Evolutionary conservation across 192 early-diverging fungal species (phyloP), one percentile per base, ranked within the genome.

Genomic region (Coemansia sp.): DNA sequence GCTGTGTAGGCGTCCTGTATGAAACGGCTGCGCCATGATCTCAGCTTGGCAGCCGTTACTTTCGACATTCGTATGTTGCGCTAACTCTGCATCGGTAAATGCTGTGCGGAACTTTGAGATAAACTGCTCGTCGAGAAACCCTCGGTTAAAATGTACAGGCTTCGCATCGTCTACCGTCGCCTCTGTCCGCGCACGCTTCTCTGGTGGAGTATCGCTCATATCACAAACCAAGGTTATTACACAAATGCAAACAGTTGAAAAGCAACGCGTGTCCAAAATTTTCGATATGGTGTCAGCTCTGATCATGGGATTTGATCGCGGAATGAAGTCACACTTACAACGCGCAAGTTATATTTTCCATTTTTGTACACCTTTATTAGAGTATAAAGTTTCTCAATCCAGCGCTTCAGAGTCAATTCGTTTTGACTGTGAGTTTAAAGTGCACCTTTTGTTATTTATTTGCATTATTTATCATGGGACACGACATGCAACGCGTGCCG

Each of bases 401-500:
- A n/a, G 43, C 43, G 43, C 14, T 47, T 13, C n/a, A 13, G n/a
- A 47, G 13, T 18, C n/a, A 47, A 18, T 2, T 8, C 13, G 14
- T n/a, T 45, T 13, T 47, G 13, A n/a, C 43, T 13, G 43, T 18
- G n/a, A 18, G n/a, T 47, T 47, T n/a, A 2, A 35, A 35, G 32
- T 7, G 43, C 43, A 2, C 16, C 43, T 18, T 18, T 13, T 47
- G n/a, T 47, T 47, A 47, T 47, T 47, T 18, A 47, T 47, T 35
- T 35, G 32, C 32, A 35, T 35, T 35, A 10, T 49, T 50, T 11
- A 20, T 4, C 37, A 57, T 57, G 56, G 38, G 56, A 20, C 56
- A 18, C 48, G 45, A 69, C 6, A 60, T 73, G 59, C 75, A 78
- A 62, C 75, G 75, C 10, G 75, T 78, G 48, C 71, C 75, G 4